Conservation (phyloP, 108 stramenopile species). For the Cyclotella kingstonii region DNA sequence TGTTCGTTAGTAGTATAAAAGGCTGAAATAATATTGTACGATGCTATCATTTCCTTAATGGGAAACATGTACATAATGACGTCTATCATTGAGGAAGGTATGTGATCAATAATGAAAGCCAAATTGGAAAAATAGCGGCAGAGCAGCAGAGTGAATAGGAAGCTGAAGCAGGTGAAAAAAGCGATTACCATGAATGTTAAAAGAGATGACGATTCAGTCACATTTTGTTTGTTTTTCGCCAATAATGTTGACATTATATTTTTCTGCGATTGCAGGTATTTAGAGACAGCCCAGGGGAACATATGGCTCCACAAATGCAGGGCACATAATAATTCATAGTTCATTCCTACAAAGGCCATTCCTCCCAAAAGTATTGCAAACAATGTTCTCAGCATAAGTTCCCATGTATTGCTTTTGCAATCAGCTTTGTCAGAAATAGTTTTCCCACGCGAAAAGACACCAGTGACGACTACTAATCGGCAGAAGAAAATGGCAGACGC, state of each 20-base stretch:
- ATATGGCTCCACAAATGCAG: conserved; percentile 73
- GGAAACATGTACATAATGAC: conserved; percentile 60
- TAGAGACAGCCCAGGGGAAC: conserved; percentile 41
- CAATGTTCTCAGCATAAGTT: conserved; percentile 35
- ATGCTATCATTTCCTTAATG: conserved; percentile 52
- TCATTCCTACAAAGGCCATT: conserved; percentile 55
- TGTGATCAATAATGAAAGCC: neutral
- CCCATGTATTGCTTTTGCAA: neutral
- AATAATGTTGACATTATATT: neutral
- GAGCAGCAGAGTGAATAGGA: conserved; percentile 22
- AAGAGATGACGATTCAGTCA: conserved; percentile 12
- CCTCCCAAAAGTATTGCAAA: conserved; percentile 51
- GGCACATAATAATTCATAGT: conserved; percentile 64
- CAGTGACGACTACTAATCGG: conserved; percentile 60
- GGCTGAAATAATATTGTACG: conserved; percentile 60
- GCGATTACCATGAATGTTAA: conserved; percentile 5
- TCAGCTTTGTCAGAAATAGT: neutral
- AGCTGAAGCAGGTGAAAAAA: neutral
- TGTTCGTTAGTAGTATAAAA: conserved; percentile 43
- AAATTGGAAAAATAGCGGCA: conserved; percentile 25
- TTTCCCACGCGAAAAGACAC: conserved; percentile 21
- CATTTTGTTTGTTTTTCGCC: neutral
- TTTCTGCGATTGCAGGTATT: neutral
- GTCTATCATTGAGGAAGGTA: conserved; percentile 5
- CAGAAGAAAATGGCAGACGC: conserved; percentile 68